Percentiles rank a stretch among this genome's conserved stretches.
These are phyloP conservation scores for Endogone sp. DNA, from an alignment of 192 early-diverging fungal genomes.

Conservation along the genomic window DNA sequence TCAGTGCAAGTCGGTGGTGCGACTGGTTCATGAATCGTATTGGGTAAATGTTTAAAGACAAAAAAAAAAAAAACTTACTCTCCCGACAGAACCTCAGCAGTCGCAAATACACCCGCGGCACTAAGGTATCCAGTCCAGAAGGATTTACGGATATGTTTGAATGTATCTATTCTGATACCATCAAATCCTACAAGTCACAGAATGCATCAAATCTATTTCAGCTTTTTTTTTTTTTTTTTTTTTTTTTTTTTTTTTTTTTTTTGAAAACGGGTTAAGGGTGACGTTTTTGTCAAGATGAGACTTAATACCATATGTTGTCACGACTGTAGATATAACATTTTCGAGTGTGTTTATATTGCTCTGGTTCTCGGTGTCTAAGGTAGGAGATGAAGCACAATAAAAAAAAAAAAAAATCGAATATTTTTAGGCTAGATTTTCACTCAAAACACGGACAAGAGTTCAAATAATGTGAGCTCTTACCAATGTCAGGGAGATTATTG, in stretches of 20 bases:
- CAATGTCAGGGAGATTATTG: conserved; percentile 18
- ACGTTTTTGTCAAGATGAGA: too few relatives aligned
- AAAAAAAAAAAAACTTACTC: too few relatives aligned
- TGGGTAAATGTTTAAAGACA: too few relatives aligned
- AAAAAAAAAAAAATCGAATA: neutral
- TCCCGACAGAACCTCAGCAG: conserved; percentile 19
- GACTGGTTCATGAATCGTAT: too few relatives aligned
- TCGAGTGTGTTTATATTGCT: conserved; percentile 20
- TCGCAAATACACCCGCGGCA: conserved; percentile 29
- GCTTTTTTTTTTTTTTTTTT: too few relatives aligned
- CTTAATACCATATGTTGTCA: conserved; percentile 19
- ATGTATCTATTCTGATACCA: conserved; percentile 42
- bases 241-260: too few relatives aligned
- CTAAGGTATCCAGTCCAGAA: conserved; percentile 35
- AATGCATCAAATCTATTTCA: too few relatives aligned
- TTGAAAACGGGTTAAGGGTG: too few relatives aligned
- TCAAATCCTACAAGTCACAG: conserved; percentile 19
- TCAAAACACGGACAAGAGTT: conserved; percentile 17
- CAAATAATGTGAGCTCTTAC: conserved; percentile 9
- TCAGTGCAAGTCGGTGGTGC: too few relatives aligned
- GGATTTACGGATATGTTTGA: conserved; percentile 30
- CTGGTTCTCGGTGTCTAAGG: conserved; percentile 34
- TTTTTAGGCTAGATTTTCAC: neutral
- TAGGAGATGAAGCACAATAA: too few relatives aligned
- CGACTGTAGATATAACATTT: conserved; percentile 12